A percentile compares a stretch with the other conserved stretches of the same genome.
phyloP scores from a whole-genome alignment of 352 stramenopile species.

The Blastocystis sp. region DNA sequence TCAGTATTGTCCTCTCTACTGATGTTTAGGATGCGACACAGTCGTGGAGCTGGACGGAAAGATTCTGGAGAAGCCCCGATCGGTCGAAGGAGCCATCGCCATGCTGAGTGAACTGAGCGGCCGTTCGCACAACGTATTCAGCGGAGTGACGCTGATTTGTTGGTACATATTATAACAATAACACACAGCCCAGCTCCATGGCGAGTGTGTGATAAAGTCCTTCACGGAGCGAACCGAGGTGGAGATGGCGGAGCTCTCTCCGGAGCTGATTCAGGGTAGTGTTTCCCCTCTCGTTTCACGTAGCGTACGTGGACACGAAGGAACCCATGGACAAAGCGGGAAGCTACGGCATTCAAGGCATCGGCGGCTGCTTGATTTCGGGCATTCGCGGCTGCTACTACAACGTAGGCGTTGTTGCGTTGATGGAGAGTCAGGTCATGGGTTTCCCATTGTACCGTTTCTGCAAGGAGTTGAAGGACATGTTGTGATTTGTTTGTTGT shows the following conservation, averaged over 20 bases:
- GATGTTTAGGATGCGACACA: constrained; percentile 68
- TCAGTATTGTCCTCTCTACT: not conserved
- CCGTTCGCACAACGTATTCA: constrained; percentile 72
- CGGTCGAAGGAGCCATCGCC: constrained; percentile 69
- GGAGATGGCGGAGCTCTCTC: constrained; percentile 27
- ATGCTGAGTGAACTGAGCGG: constrained; percentile 71
- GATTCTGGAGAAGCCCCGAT: constrained; percentile 76
- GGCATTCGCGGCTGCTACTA: constrained; percentile 75
- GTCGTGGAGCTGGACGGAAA: constrained; percentile 72
- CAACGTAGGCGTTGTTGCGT: constrained; percentile 77
- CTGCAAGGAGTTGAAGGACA: not conserved
- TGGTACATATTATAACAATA: constrained; percentile 62
- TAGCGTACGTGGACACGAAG: constrained; percentile 73
- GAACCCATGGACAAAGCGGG: constrained; percentile 82
- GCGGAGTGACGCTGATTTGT: constrained; percentile 69
- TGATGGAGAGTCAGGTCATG: constrained; percentile 62
- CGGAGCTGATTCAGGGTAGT: constrained; percentile 52
- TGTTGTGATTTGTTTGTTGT: not conserved
- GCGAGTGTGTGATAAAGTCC: constrained; percentile 64
- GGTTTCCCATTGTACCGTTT: constrained; percentile 48
- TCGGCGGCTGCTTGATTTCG: constrained; percentile 69
- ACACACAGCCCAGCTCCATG: constrained; percentile 67
- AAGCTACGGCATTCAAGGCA: constrained; percentile 76
- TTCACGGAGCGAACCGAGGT: constrained; percentile 51
- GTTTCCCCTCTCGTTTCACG: not conserved